These are phyloP conservation scores for Talaromyces sp. DNA, from an alignment of 2,329 filamentous ascomycete species.

Conservation along the genomic window DNA sequence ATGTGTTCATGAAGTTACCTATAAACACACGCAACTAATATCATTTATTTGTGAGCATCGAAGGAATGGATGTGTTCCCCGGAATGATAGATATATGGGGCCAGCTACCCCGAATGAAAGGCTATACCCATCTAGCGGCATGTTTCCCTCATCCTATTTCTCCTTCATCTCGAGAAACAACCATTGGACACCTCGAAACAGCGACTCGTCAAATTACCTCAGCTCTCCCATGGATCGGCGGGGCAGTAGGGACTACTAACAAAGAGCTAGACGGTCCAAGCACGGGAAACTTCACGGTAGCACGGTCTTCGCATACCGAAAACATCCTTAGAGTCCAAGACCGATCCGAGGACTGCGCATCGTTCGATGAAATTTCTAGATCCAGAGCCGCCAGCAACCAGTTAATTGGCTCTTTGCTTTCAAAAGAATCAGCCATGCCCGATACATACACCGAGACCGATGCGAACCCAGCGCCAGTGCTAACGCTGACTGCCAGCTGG, in stretches of 20 bases:
- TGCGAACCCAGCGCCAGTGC: constrained; percentile 1
- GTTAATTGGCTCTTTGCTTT: constrained; percentile 3
- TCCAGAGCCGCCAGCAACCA: neutral
- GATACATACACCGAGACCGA: constrained; percentile 6
- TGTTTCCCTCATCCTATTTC: constrained; percentile 7
- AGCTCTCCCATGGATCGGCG: constrained; percentile 28
- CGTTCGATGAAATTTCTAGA: constrained; percentile 4
- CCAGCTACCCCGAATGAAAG: constrained; percentile 19
- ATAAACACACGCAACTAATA: too few species aligned
- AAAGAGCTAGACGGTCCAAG: constrained; percentile 7
- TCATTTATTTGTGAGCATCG: neutral
- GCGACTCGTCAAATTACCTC: constrained; percentile 15
- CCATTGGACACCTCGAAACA: constrained; percentile 7
- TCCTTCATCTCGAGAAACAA: constrained; percentile 3
- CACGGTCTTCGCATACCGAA: neutral
- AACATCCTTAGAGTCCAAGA: constrained; percentile 11
- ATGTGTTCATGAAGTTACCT: too few species aligned
- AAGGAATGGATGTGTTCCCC: constrained; percentile 1
- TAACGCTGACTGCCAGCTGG: constrained; percentile 11
- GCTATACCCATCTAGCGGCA: constrained; percentile 20
- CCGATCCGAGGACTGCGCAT: constrained; percentile 4
- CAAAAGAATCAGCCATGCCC: constrained; percentile 6
- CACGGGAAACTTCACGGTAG: constrained; percentile 6
- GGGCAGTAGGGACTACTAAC: constrained; percentile 20
- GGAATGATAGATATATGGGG: constrained; percentile 17